A percentile compares a stretch with the other conserved stretches of the same genome.
phyloP scores from a whole-genome alignment of 345 rosid genomes.

The Aethionema arabicum region DNA sequence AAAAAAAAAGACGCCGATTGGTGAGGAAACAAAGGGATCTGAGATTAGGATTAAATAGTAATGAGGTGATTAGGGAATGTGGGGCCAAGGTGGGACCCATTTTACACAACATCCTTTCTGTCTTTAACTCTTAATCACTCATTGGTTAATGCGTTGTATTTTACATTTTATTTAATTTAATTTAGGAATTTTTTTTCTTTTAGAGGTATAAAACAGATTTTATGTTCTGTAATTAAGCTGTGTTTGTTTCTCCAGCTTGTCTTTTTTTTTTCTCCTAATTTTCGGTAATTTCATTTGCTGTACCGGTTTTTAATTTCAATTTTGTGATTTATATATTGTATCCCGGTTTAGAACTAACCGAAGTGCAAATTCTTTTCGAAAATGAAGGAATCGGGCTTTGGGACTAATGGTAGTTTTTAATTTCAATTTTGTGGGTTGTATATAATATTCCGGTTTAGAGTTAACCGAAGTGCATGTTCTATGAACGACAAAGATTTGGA shows the following conservation, averaged over 20 bases:
- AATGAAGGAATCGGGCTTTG: too few relatives aligned
- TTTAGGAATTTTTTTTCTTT: background rate
- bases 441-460: too few relatives aligned
- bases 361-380: too few relatives aligned
- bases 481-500: too few relatives aligned
- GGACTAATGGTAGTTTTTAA: background rate
- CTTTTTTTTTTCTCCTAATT: background rate
- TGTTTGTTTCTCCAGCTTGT: constrained; percentile 28
- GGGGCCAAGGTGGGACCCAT: constrained; percentile 27
- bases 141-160: constrained; percentile 33
- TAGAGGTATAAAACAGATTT: constrained; percentile 22
- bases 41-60: constrained; percentile 25
- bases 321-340: background rate
- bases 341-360: too few relatives aligned
- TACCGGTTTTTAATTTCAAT: background rate
- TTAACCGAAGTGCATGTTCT: too few relatives aligned
- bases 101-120: constrained; percentile 29
- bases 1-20: constrained; percentile 28
- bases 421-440: too few relatives aligned
- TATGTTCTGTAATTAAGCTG: constrained; percentile 34
- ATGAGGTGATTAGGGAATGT: constrained; percentile 24
- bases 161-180: background rate
- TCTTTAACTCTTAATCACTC: constrained; percentile 18
- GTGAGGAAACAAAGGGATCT: constrained; percentile 29
- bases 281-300: constrained; percentile 3